phyloP scores from a whole-genome alignment of 2,329 filamentous ascomycete species.

The Graphiopsis chlorocephala region DNA sequence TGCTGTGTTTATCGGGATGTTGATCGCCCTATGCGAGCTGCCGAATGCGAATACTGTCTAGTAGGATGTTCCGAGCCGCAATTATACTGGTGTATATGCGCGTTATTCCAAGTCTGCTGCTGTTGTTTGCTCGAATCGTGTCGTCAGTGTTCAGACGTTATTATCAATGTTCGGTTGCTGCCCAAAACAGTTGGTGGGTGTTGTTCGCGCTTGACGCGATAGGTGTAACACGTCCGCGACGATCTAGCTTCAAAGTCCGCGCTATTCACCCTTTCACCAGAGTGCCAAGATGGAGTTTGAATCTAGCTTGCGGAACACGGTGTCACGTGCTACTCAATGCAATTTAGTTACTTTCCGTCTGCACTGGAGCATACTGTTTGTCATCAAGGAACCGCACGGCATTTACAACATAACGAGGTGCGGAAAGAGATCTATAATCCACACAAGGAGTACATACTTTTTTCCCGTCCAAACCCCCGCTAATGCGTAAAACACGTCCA shows the following conservation, averaged over 20 bases:
- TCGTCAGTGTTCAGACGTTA: neutral
- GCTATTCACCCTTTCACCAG: neutral
- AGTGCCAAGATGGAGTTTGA: no score
- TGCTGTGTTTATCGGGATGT: neutral
- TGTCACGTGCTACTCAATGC: neutral
- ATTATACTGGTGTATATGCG: neutral
- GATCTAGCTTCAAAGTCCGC: neutral
- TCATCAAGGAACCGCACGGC: neutral
- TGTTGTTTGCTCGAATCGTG: neutral
- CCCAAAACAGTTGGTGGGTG: neutral
- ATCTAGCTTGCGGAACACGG: neutral
- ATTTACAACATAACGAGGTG: neutral
- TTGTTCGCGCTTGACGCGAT: neutral
- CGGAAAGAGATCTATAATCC: neutral
- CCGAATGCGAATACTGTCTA: neutral
- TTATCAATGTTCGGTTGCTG: neutral
- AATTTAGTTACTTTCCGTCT: neutral
- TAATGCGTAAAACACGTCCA: neutral
- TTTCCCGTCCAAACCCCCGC: neutral
- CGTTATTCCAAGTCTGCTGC: neutral
- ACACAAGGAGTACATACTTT: constrained; percentile 4
- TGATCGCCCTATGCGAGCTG: neutral
- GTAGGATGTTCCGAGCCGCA: neutral
- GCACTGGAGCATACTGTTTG: no score
- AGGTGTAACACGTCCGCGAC: neutral